Evolutionary conservation across 1,139 yeast genomes (phyloP).

Genomic region (Debaryomyces singareniensis): DNA sequence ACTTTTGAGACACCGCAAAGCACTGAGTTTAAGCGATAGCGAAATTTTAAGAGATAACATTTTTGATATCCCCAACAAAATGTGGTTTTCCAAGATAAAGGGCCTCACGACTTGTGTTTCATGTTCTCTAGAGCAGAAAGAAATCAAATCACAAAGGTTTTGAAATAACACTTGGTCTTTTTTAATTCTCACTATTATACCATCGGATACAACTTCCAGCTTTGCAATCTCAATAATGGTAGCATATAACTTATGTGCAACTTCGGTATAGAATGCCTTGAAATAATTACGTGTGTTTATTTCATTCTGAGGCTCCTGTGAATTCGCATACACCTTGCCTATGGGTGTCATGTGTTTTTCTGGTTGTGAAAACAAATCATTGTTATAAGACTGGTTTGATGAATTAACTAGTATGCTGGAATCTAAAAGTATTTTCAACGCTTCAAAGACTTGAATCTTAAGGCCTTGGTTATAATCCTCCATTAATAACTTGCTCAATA

Average conservation of each 20-base stretch:
- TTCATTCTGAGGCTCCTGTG: conserved; percentile 23
- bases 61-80: conserved; percentile 48
- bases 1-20: conserved; percentile 56
- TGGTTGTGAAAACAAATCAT: neutral
- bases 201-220: conserved; percentile 6
- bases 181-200: conserved; percentile 9
- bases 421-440: conserved; percentile 66
- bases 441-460: conserved; percentile 79
- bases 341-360: no score
- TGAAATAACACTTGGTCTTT: conserved; percentile 45
- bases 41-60: conserved; percentile 32
- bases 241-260: conserved; percentile 53
- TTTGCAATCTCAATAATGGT: conserved; percentile 36
- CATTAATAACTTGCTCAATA: conserved; percentile 56
- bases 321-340: no score
- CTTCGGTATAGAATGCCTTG: conserved; percentile 52
- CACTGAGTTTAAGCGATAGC: conserved; percentile 56
- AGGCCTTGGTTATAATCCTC: conserved; percentile 66
- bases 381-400: neutral
- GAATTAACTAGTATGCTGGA: conserved; percentile 34
- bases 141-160: conserved; percentile 62
- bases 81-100: conserved; percentile 52
- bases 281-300: conserved; percentile 49
- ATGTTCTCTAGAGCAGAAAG: conserved; percentile 63
- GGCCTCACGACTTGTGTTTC: conserved; percentile 48